phyloP scores from a whole-genome alignment of 139 green algal species.

The Tetratostichococcus sp. region DNA sequence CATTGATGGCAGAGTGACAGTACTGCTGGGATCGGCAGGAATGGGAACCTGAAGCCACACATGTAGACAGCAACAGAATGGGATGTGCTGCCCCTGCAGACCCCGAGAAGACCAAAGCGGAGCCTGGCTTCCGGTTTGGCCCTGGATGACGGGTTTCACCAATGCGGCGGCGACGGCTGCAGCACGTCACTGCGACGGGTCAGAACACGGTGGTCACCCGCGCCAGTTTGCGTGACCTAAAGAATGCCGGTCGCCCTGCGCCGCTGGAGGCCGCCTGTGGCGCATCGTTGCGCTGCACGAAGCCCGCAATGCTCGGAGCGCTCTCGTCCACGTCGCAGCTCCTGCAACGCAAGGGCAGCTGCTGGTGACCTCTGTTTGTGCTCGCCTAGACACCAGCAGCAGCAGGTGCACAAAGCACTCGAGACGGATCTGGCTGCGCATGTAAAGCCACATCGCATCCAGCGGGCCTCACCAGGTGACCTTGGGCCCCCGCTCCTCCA shows the following conservation, averaged over 20 bases:
- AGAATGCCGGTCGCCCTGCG: slow-evolving; percentile 54
- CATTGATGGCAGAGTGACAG: too few species aligned
- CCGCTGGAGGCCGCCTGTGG: slow-evolving; percentile 26
- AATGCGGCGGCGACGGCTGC: too few species aligned
- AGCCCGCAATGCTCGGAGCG: background rate
- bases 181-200: background rate
- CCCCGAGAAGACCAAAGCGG: too few species aligned
- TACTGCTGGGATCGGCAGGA: too few species aligned
- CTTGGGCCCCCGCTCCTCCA: slow-evolving; percentile 32
- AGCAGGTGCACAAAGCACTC: too few species aligned
- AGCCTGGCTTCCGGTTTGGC: too few species aligned
- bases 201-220: background rate
- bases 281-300: background rate
- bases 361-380: background rate
- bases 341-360: background rate
- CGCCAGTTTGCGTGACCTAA: slow-evolving; percentile 44
- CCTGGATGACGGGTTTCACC: too few species aligned
- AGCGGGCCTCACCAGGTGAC: slow-evolving; percentile 36
- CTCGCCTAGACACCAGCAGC: background rate
- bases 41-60: too few species aligned
- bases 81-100: too few species aligned
- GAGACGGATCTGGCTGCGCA: too few species aligned
- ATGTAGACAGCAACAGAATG: too few species aligned
- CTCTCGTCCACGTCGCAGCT: background rate
- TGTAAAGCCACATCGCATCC: too few species aligned